Conservation (phyloP, 257 asterid species). For the Capsicum chinense region DNA sequence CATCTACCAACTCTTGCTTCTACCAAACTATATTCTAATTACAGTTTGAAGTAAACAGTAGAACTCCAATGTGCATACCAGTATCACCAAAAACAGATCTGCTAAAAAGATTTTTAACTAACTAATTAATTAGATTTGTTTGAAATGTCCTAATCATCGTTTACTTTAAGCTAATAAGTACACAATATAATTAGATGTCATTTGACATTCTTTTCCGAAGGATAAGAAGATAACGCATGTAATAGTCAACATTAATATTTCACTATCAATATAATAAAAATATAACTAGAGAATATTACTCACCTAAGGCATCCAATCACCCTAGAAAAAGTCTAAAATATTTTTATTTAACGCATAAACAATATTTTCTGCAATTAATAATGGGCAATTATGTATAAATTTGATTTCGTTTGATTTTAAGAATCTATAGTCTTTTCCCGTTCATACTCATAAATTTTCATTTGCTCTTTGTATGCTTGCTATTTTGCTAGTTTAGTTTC, state of each 20-base stretch:
- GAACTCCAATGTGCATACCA: slow-evolving; percentile 12
- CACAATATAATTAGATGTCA: not conserved
- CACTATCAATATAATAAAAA: slow-evolving; percentile 6
- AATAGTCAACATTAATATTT: slow-evolving; percentile 16
- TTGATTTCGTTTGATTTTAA: not conserved
- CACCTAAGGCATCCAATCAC: not conserved
- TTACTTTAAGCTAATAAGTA: not conserved
- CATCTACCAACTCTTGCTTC: not conserved
- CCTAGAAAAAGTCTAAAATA: not conserved
- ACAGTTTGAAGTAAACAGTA: not conserved
- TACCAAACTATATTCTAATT: not conserved
- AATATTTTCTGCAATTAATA: not conserved
- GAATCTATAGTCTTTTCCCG: not conserved
- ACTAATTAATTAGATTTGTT: slow-evolving; percentile 19
- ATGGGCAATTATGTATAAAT: not conserved
- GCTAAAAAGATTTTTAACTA: slow-evolving; percentile 4
- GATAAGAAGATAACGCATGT: not conserved
- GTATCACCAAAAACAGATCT: not conserved
- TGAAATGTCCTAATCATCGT: not conserved
- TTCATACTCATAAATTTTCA: not conserved
- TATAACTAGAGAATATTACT: not conserved
- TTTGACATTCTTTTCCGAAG: not conserved
- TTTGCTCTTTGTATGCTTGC: not conserved
- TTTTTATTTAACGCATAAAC: not conserved
- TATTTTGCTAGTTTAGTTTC: not conserved